Percentiles rank a stretch among this genome's conserved stretches.
phyloP scores from a whole-genome alignment of 352 stramenopile genomes.

The Phytophthora crassamura region DNA sequence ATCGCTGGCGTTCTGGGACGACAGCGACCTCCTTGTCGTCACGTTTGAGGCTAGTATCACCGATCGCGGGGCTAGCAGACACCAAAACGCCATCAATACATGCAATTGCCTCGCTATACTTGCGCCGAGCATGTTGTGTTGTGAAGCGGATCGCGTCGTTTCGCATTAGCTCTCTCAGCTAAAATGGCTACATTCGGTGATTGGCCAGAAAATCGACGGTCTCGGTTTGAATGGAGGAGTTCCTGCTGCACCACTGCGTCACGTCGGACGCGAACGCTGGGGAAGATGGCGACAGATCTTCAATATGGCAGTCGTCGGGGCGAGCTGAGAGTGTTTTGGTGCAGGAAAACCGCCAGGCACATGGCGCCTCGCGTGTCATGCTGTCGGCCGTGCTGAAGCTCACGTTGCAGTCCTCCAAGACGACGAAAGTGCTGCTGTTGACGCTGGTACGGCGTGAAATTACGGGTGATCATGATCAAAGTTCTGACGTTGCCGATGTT shows the following conservation, averaged over 20 bases:
- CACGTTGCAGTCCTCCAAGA: conserved; percentile 37
- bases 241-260: conserved; percentile 71
- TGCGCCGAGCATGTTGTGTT: background rate
- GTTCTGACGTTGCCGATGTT: background rate
- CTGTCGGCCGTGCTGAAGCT: conserved; percentile 51
- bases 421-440: conserved; percentile 43
- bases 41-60: conserved; percentile 16
- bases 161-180: background rate
- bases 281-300: conserved; percentile 10
- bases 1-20: conserved; percentile 11
- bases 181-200: too few species aligned
- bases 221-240: conserved; percentile 58
- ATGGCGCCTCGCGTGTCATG: conserved; percentile 60
- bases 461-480: too few species aligned
- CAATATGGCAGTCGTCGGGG: conserved; percentile 32
- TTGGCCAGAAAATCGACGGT: background rate
- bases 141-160: conserved; percentile 28
- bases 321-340: conserved; percentile 69
- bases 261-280: conserved; percentile 44
- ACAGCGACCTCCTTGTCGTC: conserved; percentile 4
- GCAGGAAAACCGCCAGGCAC: conserved; percentile 64
- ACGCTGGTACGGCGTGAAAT: conserved; percentile 34
- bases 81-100: conserved; percentile 1
- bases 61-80: background rate
- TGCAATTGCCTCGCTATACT: background rate